Base-by-base conservation (phyloP, 2,329 filamentous ascomycete species). In the Trichoderma atroviride region DNA sequence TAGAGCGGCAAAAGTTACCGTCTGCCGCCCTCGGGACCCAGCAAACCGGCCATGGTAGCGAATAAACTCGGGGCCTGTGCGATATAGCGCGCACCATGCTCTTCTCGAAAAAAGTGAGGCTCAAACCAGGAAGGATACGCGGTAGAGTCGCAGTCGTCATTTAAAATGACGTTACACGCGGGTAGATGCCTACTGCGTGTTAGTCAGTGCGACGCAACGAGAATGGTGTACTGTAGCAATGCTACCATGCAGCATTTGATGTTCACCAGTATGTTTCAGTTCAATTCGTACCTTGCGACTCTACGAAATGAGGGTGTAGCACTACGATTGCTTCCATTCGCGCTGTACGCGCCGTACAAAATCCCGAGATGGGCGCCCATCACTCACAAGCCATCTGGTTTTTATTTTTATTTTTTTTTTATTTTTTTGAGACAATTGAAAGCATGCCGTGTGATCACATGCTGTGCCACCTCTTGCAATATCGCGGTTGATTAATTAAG, bases 1-100 rank as follows among this genome's bases (percentile, higher is more conserved):
- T 11, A 31, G 43, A 53, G 52, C 14, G 52, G 27, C 13, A 31
- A 19, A 55, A 55, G 7, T 14, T 55, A 31, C 47, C 11, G 58
- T 16, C 29, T 55, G 52, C 59, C 43, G 60, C 31, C 31, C 43
- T 62, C 60, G 31, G 33, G 61, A 53, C 61, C 61, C 61, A 27
- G 43, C 16, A 29, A 64, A 19, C 33, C 35, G 61, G 61, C 61
- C 50, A 37, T 16, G 60, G 43, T 37, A 53, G 47, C 60, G 60
- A 53, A 37, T 33, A 64, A 16, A 33, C 31, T 37, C n/a, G 10
- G 29, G 50, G 47, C 27, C 29, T 33, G 19, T 35, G 29, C 29
- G 55, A 57, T 33, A 29, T 50, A 24, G 47, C 47, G 55, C 16
- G 29, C 29, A 14, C 19, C 55, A 35, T 31, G 29, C 29, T 13